Conservation (phyloP, 176 grass and related monocot genomes). For the Elymus sibiricus region DNA sequence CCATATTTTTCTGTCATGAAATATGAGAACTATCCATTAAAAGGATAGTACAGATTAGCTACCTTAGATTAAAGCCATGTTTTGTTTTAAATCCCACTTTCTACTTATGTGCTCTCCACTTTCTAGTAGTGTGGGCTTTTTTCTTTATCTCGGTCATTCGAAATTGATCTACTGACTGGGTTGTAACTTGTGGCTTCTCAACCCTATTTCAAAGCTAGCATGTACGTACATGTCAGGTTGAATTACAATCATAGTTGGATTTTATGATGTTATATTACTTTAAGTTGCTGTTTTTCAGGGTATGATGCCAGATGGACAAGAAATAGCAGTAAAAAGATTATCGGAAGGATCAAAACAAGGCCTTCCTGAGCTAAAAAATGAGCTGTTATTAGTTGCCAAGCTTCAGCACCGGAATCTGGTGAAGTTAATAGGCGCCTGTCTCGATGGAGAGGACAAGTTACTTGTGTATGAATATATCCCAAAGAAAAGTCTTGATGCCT, state of each 20-base stretch:
- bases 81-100: neutral
- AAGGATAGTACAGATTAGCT: neutral
- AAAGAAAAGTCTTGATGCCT: slow-evolving; percentile 61
- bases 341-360: slow-evolving; percentile 54
- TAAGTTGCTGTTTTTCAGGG: slow-evolving; percentile 21
- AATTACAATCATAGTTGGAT: neutral
- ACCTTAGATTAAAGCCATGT: neutral
- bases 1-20: neutral
- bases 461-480: slow-evolving; percentile 59
- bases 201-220: neutral
- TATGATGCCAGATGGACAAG: slow-evolving; percentile 27
- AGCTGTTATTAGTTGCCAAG: slow-evolving; percentile 33
- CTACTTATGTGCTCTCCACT: neutral
- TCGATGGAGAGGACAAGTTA: slow-evolving; percentile 37
- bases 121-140: neutral
- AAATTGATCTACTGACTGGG: neutral
- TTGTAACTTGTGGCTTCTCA: neutral
- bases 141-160: neutral
- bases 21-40: neutral
- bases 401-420: slow-evolving; percentile 60
- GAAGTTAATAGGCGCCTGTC: slow-evolving; percentile 47
- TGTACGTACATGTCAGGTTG: neutral
- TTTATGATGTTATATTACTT: neutral
- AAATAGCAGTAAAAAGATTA: slow-evolving; percentile 53
- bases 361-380: slow-evolving; percentile 42